phyloP scores from a whole-genome alignment of 2,329 filamentous ascomycete species.

The Stemphylium lycopersici region DNA sequence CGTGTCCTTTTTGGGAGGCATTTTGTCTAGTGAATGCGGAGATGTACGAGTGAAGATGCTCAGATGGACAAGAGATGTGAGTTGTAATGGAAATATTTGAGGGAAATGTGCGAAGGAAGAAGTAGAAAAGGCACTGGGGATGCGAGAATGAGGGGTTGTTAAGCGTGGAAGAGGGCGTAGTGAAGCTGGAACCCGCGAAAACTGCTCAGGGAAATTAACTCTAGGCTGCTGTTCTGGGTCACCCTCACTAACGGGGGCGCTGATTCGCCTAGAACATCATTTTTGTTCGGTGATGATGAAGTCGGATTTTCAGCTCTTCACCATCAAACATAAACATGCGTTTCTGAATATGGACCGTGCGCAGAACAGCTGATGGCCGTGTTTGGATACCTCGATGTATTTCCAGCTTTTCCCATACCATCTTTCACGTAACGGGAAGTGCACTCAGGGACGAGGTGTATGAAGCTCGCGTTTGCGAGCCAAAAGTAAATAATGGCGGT shows the following conservation, averaged over 20 bases:
- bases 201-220: background rate
- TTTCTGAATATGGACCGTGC: too few species aligned
- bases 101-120: background rate
- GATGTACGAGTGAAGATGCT: background rate
- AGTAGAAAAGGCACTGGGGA: background rate
- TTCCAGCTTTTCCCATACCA: too few species aligned
- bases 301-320: background rate
- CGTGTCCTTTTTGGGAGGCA: conserved; percentile 37
- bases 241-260: background rate
- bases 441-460: too few species aligned
- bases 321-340: background rate
- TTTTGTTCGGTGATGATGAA: background rate
- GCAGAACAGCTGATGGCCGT: background rate
- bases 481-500: too few species aligned
- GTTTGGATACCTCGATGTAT: background rate
- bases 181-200: conserved; percentile 12
- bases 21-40: conserved; percentile 4
- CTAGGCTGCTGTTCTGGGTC: conserved; percentile 8
- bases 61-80: background rate
- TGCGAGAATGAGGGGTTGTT: conserved; percentile 5
- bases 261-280: background rate
- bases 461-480: too few species aligned
- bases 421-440: too few species aligned
- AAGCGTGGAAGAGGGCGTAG: conserved; percentile 1
- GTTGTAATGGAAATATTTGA: background rate